Conservation (phyloP, 495 filamentous ascomycete species). For the Bathelium albidoporum region DNA sequence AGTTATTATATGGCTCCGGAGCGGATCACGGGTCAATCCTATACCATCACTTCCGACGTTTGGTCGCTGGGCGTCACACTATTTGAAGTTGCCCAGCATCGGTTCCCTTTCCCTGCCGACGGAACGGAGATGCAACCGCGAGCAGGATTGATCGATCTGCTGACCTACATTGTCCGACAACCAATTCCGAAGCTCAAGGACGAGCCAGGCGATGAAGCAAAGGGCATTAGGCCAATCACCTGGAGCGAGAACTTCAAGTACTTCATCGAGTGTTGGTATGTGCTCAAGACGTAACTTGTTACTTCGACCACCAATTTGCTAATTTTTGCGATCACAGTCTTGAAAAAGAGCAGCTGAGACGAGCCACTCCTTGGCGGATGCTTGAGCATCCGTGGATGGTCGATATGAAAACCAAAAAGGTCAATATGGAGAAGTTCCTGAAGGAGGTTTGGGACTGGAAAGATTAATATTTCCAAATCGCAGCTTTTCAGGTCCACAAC, state of each 20-base stretch:
- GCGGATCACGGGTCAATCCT: constrained; percentile 90
- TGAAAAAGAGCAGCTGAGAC: constrained; percentile 79
- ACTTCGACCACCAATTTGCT: constrained; percentile 8
- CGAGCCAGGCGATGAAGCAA: constrained; percentile 58
- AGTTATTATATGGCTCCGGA: constrained; percentile 99
- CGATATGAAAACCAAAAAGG: constrained; percentile 89
- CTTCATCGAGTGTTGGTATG: constrained; percentile 96
- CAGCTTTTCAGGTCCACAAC: background rate
- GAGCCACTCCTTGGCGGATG: constrained; percentile 96
- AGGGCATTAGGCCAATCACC: constrained; percentile 42
- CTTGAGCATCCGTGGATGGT: constrained; percentile 97
- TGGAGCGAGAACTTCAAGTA: constrained; percentile 98
- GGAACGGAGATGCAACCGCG: constrained; percentile 83
- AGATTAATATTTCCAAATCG: constrained; percentile 14
- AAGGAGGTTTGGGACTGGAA: constrained; percentile 94
- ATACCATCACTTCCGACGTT: constrained; percentile 97
- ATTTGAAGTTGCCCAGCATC: constrained; percentile 92
- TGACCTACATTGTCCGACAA: constrained; percentile 95
- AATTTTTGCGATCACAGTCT: constrained; percentile 46
- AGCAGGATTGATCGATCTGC: constrained; percentile 82
- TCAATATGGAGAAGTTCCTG: constrained; percentile 91
- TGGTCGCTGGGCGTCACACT: constrained; percentile 95
- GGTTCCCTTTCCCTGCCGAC: constrained; percentile 95
- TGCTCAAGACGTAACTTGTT: constrained; percentile 30
- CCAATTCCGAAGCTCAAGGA: constrained; percentile 94